Percentiles rank a stretch among this genome's conserved stretches.
Conservation (phyloP, 805 yeast genomes). For the Starmerella floris region DNA sequence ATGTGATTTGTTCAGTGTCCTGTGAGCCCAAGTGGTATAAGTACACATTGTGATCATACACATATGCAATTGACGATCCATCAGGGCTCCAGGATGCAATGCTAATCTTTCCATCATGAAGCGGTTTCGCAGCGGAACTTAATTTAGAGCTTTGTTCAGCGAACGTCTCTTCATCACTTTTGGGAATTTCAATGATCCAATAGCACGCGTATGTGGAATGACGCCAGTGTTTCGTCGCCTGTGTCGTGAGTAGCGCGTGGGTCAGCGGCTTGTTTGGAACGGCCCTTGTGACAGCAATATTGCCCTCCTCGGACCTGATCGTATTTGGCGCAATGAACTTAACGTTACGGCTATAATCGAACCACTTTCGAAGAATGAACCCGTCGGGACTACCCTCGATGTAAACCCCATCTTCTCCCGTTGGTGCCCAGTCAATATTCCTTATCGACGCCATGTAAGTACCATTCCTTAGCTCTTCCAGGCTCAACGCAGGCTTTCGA, state of each 20-base stretch:
- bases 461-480: conserved; percentile 18
- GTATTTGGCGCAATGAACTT: conserved; percentile 25
- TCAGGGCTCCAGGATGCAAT: conserved; percentile 66
- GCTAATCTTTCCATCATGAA: conserved; percentile 28
- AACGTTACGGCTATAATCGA: background rate
- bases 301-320: conserved; percentile 24
- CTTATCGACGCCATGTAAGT: conserved; percentile 6
- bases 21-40: conserved; percentile 28
- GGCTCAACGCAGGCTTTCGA: conserved; percentile 10
- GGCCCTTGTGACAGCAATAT: conserved; percentile 20
- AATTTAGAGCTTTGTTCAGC: background rate
- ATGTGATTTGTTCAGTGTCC: conserved; percentile 40
- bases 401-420: conserved; percentile 19
- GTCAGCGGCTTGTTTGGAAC: conserved; percentile 31
- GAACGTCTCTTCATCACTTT: background rate
- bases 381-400: conserved; percentile 5
- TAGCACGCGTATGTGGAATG: conserved; percentile 51
- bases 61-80: conserved; percentile 52
- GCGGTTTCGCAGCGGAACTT: conserved; percentile 27
- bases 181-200: conserved; percentile 39
- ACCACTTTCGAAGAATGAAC: conserved; percentile 35
- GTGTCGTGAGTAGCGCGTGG: conserved; percentile 44
- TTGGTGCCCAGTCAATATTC: conserved; percentile 16
- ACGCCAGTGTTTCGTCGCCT: conserved; percentile 43
- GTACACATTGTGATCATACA: conserved; percentile 56